Percentiles rank a stretch among this genome's conserved stretches.
phyloP scores from a whole-genome alignment of 2,329 filamentous ascomycete species.

The Arthrobotrys pseudoclavata region DNA sequence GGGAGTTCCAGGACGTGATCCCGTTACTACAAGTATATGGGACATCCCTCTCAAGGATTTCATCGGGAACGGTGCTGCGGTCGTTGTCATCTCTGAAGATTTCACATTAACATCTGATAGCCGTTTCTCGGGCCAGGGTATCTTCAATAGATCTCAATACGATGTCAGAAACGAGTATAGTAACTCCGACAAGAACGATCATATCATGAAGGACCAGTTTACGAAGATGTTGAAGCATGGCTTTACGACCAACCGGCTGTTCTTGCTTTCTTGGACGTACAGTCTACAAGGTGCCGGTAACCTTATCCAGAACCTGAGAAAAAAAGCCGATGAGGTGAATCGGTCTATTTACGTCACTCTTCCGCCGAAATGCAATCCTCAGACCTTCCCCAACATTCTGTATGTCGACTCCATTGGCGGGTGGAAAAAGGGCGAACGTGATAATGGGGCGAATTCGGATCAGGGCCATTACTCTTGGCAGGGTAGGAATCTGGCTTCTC shows the following conservation, averaged over 20 bases:
- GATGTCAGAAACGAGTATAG: slow-evolving; percentile 15
- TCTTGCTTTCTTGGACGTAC: slow-evolving; percentile 25
- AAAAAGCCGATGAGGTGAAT: slow-evolving; percentile 26
- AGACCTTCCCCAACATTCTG: slow-evolving; percentile 27
- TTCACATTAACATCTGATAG: slow-evolving; percentile 5
- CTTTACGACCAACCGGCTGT: slow-evolving; percentile 6
- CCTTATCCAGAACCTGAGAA: slow-evolving; percentile 1
- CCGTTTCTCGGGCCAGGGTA: slow-evolving; percentile 17
- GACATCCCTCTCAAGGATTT: slow-evolving; percentile 60
- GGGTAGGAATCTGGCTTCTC: slow-evolving; percentile 33
- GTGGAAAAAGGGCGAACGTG: neutral
- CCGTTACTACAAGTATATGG: slow-evolving; percentile 64
- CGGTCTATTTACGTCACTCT: neutral
- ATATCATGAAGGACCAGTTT: slow-evolving; percentile 15
- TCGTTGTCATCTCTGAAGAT: slow-evolving; percentile 20
- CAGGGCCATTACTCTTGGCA: slow-evolving; percentile 18
- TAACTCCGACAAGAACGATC: slow-evolving; percentile 1
- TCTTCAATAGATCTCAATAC: slow-evolving; percentile 30
- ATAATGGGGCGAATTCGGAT: slow-evolving; percentile 7
- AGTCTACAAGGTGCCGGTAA: slow-evolving; percentile 6
- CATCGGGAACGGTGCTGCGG: slow-evolving; percentile 23
- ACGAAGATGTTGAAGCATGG: slow-evolving; percentile 30
- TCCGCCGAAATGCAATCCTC: slow-evolving; percentile 13
- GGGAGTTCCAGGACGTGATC: slow-evolving; percentile 49
- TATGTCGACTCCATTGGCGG: slow-evolving; percentile 28